Conservation (phyloP, 163 green algal genomes). For the Coccomyxa subellipsoidea region DNA sequence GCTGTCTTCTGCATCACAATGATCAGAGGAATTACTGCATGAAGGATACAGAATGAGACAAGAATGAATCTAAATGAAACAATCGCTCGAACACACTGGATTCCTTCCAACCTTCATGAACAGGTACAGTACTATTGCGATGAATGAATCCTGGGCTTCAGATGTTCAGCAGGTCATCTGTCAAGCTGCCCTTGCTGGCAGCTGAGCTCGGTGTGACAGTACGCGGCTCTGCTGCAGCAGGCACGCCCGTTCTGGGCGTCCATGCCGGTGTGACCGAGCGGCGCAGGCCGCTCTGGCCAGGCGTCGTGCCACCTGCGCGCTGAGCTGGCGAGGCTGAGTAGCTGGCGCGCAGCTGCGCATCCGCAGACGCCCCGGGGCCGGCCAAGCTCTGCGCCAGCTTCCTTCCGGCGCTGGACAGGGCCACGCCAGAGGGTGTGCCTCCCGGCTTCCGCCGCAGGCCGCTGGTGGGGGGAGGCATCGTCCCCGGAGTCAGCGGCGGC, state of each 20-base stretch:
- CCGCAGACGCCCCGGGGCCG: not conserved
- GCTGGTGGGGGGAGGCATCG: not conserved
- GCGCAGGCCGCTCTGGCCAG: not conserved
- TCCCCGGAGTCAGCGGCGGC: not conserved
- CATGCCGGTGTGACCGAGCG: not conserved
- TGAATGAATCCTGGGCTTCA: too few relatives aligned
- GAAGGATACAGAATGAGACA: too few relatives aligned
- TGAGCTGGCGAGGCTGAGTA: slow-evolving; percentile 7
- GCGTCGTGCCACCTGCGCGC: too few relatives aligned
- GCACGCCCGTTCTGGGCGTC: not conserved
- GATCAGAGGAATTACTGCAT: too few relatives aligned
- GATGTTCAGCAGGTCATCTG: slow-evolving; percentile 19
- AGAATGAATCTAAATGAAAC: too few relatives aligned
- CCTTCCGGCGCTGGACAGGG: not conserved
- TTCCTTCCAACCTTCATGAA: too few relatives aligned
- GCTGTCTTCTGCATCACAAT: too few relatives aligned
- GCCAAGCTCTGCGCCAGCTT: not conserved
- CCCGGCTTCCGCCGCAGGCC: not conserved
- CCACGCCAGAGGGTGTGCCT: not conserved
- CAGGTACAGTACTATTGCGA: too few relatives aligned
- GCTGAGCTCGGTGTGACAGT: not conserved
- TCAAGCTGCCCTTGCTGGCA: slow-evolving; percentile 5
- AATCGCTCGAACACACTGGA: too few relatives aligned
- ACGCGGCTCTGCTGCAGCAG: not conserved
- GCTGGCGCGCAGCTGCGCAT: slow-evolving; percentile 24